Evolutionary conservation across 805 yeast species (phyloP), one percentile per base, ranked within the genome.

Genomic region (Wickerhamomyces subpelliculosus): DNA sequence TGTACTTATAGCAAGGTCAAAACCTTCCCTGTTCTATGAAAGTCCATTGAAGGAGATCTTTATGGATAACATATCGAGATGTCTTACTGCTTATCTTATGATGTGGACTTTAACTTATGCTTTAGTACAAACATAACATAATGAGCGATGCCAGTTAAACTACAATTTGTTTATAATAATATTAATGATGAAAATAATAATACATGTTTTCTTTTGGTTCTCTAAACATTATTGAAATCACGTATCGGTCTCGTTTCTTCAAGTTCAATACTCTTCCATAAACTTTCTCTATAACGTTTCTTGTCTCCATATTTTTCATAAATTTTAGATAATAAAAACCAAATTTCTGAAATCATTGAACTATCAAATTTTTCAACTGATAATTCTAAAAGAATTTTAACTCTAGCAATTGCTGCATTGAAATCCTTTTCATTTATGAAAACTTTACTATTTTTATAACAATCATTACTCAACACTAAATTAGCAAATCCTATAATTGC

Each of bases 261-360:
- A 44, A 80, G 64, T 46, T 74, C 78, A 11, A 84, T 72, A 56
- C 84, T 72, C 48, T 64, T 72, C 79, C 86, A 73, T 40, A 84
- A 61, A 8, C 80, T 64, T 20, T 64, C 52, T 23, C 70, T 70
- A 43, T 73, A 66, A 27, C 61, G 57, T 17, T 65, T 58, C 42
- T 68, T 68, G 42, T 80, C 84, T 32, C 73, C 77, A 35, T 72
- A 60, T 20, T 53, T 62, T 44, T 80, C 88, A 54, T 82, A 82
- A 18, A 84, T 69, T 45, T 68, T 59, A 2, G 86, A 73, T 40
- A 84, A 62, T 39, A 72, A 71, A 72, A 76, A 80, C 83, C 89
- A 82, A 11, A 81, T 67, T 55, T 86, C 95, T 8, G 77, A 61
- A 11, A 63, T 57, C 37, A 55, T 51, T 14, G 68, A 55, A 10